Conservation (phyloP, 164 flowering plant genomes). For the Litsea cubeba region DNA sequence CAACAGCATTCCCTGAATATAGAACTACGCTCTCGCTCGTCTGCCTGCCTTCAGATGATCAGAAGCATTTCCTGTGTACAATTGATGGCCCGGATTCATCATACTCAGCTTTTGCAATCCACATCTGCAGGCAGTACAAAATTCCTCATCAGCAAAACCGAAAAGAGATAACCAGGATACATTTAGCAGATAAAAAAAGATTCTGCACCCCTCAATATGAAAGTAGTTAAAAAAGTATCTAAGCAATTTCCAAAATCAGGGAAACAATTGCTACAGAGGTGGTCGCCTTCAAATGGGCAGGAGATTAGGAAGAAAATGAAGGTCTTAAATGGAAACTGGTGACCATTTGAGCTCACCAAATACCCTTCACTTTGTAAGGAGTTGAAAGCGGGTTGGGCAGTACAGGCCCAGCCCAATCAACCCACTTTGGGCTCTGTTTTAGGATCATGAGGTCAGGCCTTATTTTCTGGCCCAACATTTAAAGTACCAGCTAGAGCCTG, state of each 20-base stretch:
- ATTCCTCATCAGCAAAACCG: not conserved
- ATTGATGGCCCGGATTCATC: slow-evolving; percentile 64
- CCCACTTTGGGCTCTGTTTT: not conserved
- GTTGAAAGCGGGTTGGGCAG: not conserved
- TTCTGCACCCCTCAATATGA: not conserved
- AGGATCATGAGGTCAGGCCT: not conserved
- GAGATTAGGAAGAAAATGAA: not conserved
- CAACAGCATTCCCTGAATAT: not conserved
- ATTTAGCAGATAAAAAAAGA: not conserved
- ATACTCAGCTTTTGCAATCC: slow-evolving; percentile 63
- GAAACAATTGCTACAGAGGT: too few species aligned
- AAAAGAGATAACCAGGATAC: not conserved
- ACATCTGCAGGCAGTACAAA: slow-evolving; percentile 41
- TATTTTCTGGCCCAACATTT: not conserved
- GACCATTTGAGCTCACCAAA: not conserved
- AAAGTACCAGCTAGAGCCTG: not conserved
- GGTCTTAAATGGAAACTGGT: not conserved
- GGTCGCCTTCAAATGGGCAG: not conserved
- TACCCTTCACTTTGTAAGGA: not conserved
- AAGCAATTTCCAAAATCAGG: not conserved
- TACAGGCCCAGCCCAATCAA: not conserved
- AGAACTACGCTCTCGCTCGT: not conserved
- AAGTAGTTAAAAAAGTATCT: not conserved
- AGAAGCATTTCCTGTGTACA: slow-evolving; percentile 66
- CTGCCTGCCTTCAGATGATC: slow-evolving; percentile 1